Evolutionary conservation across 805 yeast species (phyloP).

Genomic region (Kuraishia ogatae): DNA sequence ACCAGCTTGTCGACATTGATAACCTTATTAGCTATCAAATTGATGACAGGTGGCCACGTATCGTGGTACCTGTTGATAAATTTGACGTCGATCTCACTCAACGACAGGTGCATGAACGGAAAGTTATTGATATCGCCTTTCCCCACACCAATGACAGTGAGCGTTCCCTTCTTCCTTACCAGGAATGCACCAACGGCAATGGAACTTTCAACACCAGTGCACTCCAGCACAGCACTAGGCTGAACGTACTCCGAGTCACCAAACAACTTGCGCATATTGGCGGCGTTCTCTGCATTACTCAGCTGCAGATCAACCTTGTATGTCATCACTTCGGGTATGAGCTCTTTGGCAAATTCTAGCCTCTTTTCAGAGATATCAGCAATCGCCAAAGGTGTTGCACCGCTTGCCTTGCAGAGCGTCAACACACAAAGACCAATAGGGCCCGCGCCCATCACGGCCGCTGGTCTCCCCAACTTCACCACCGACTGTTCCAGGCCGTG

Average conservation of each 20-base stretch:
- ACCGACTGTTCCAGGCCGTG: constrained; percentile 42
- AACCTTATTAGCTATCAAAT: constrained; percentile 33
- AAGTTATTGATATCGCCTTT: constrained; percentile 32
- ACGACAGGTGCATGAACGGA: constrained; percentile 47
- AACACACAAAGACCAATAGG: constrained; percentile 49
- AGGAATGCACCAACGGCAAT: constrained; percentile 38
- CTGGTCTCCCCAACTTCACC: constrained; percentile 38
- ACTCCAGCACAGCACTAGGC: constrained; percentile 39
- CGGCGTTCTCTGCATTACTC: constrained; percentile 28
- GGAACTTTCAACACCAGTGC: constrained; percentile 45
- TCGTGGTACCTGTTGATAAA: constrained; percentile 47
- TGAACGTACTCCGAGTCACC: constrained; percentile 26
- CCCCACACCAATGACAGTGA: constrained; percentile 46
- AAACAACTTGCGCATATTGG: constrained; percentile 24
- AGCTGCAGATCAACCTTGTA: constrained; percentile 28
- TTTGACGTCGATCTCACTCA: constrained; percentile 42
- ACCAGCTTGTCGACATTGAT: constrained; percentile 36
- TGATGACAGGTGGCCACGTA: constrained; percentile 50
- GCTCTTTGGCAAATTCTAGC: constrained; percentile 33
- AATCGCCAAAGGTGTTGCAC: constrained; percentile 43
- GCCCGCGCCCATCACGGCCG: constrained; percentile 45
- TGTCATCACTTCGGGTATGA: constrained; percentile 38
- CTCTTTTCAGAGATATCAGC: constrained; percentile 38
- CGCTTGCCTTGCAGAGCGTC: constrained; percentile 39
- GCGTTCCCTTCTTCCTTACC: constrained; percentile 36